Evolutionary conservation across 2,329 filamentous ascomycete species (phyloP).

Genomic region (Capronia epimyces): DNA sequence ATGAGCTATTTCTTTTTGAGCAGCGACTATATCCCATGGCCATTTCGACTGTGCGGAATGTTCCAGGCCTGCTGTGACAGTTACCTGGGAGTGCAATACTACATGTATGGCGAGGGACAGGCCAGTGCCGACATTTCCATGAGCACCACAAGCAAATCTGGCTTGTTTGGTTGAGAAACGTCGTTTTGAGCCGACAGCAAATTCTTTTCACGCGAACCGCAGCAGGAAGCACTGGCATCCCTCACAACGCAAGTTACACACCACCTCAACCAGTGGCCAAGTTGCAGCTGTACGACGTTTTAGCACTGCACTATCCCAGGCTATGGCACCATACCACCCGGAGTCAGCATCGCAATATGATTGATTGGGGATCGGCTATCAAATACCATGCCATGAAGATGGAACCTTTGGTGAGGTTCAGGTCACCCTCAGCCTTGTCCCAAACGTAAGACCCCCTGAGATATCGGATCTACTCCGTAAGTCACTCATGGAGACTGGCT

Average conservation of each 20-base stretch:
- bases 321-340: no score
- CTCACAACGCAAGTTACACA: not conserved
- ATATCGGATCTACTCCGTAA: not conserved
- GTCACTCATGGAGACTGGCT: not conserved
- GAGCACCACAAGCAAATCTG: slow-evolving; percentile 15
- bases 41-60: slow-evolving; percentile 46
- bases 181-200: not conserved
- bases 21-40: slow-evolving; percentile 41
- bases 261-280: not conserved
- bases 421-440: no score
- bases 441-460: no score
- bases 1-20: slow-evolving; percentile 48
- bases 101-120: slow-evolving; percentile 39
- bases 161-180: slow-evolving; percentile 15
- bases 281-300: no score
- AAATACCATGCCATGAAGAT: no score
- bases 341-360: no score
- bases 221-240: no score
- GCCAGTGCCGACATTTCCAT: slow-evolving; percentile 17
- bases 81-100: slow-evolving; percentile 46
- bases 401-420: no score
- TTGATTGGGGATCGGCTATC: no score
- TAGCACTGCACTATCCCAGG: no score
- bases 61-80: slow-evolving; percentile 46
- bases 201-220: not conserved